Base-by-base conservation (phyloP, 345 rosid species). In the thale cress (Arabidopsis thaliana) region DNA sequence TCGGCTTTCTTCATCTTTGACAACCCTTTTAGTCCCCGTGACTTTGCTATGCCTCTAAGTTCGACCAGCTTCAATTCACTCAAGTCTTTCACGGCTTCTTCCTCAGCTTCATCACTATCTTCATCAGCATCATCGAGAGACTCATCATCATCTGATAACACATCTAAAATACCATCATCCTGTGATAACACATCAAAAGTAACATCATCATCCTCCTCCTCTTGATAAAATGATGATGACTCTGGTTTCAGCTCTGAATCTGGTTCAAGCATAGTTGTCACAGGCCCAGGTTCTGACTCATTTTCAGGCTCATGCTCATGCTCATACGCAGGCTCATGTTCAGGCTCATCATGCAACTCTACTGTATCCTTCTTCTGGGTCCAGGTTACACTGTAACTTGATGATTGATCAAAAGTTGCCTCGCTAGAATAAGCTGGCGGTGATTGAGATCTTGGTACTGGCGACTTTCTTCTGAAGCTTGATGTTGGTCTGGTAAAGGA, bases 1-100 rank as follows among this genome's bases (percentile, higher is more conserved):
- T 84, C 84, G 2, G 78, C 73, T 80, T 91, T 94, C 84, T 91
- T 94, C 97, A 91, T 85, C 88, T 84, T 94, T 7, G 96, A 91
- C 76, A 76, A 79, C 78, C 95, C 93, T 78, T 84, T 94, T 62
- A 91, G n/a, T 24, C 98, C 92, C 1, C 88, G 85, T 50, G 93
- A 80, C 67, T 90, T 94, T 34, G 97, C 98, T 55, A 91, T 59
- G 65, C 82, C 85, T 77, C 89, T 87, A 66, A 94, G 85, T 75
- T 87, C 96, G 2, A 78, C 41, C 14, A 90, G 74, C 87, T 94
- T 94, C 82, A 90, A 23, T 22, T 79, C 78, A 74, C 82, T 85
- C 80, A 94, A 76, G 71, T 90, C 90, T 41, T 69, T 75, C 6
- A 8, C 71, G 8, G 24, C 42, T 75, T 74, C 83, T 64, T 81